Evolutionary conservation across 495 filamentous ascomycete genomes (phyloP), one percentile per base, ranked within the genome.

Genomic region (Copromyces sp.): DNA sequence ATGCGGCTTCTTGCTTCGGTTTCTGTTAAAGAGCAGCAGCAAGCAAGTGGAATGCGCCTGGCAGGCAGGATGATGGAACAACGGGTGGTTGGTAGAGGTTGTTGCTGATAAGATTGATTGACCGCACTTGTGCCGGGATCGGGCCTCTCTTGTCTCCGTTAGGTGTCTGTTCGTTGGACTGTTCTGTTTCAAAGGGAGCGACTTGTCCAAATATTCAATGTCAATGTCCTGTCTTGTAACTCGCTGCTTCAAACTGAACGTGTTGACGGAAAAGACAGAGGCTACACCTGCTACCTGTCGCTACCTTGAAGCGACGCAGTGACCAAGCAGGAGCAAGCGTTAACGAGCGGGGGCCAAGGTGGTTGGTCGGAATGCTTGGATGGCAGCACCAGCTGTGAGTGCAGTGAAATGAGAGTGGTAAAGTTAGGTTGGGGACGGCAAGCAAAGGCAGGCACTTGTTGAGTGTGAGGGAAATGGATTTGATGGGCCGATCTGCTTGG

Each of bases 401-500:
- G 39, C 39, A 40, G 39, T 12, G 8, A 40, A 6, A 12, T 6
- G 24, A 32, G 53, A 32, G 53, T 61, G 29, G 12, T 35, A 65
- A 65, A 65, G 68, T 41, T 47, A 41, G 68, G 35, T 38, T 38
- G 37, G 37, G 35, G 68, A 41, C 68, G 39, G 70, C 59, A 72
- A 65, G 29, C 39, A 69, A 32, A n/a, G 24, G 16, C 11, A 42
- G 16, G 16, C 17, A 39, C 38, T 68, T 32, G 11, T 39, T 68
- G 40, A n/a, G 20, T 12, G 29, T 14, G 44, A 45, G 41, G 42
- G 47, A 40, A 68, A 61, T 29, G 47, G 47, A 29, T 53, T 53
- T 24, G 24, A 78, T 81, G 79, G 79, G 79, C 74, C 78, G 79
- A 81, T 78, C 71, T 72, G 69, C 68, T 12, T 74, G 74, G 72